These are phyloP conservation scores for Rhododendron molle DNA, from an alignment of 148 eudicot species.

Conservation along the genomic window DNA sequence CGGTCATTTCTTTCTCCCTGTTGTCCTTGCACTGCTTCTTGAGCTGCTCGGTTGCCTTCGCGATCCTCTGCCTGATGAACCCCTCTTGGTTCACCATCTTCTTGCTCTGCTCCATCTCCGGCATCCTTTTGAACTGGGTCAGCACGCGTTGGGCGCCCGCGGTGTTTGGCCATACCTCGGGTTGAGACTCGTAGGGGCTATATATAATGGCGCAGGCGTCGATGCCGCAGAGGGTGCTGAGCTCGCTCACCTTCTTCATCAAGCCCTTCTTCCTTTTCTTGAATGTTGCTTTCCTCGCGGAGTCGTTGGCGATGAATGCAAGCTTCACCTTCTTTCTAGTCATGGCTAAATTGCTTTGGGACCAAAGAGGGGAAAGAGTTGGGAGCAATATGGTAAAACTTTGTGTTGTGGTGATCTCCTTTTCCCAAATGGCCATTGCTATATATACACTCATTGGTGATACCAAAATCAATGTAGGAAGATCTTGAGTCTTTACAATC, in stretches of 20 bases:
- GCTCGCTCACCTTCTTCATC: constrained; percentile 62
- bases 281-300: constrained; percentile 65
- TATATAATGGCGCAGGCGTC: constrained; percentile 66
- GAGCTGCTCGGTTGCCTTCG: constrained; percentile 30
- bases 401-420: background rate
- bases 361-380: constrained; percentile 10
- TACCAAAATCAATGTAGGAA: constrained; percentile 7
- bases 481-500: background rate
- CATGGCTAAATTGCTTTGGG: constrained; percentile 24
- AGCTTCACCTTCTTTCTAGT: constrained; percentile 68
- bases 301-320: constrained; percentile 49
- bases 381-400: background rate
- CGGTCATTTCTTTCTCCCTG: constrained; percentile 33
- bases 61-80: constrained; percentile 37
- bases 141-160: constrained; percentile 37
- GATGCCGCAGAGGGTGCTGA: constrained; percentile 61
- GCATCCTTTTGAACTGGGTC: constrained; percentile 29
- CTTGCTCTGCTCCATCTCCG: constrained; percentile 50
- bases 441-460: constrained; percentile 17
- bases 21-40: constrained; percentile 40
- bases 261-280: constrained; percentile 77
- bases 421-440: constrained; percentile 7
- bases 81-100: constrained; percentile 60
- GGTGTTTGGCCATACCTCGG: constrained; percentile 60
- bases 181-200: constrained; percentile 52